Base-by-base conservation (phyloP, 805 yeast genomes). In the Saccharomyces kudriavzevii region DNA sequence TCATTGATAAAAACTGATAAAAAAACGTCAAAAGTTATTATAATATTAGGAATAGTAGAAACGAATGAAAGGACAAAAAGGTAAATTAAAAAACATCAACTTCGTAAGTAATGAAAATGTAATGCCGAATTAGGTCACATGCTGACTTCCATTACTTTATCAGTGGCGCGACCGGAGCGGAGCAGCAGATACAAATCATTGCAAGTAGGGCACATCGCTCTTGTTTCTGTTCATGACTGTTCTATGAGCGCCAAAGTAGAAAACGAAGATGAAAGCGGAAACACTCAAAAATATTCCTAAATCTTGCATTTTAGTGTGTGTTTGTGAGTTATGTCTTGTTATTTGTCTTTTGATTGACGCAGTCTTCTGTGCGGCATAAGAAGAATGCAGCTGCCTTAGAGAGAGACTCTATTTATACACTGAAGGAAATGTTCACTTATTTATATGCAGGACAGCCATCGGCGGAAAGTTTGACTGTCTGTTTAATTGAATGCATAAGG, bases 181-280 rank as follows among this genome's bases (percentile, higher is more conserved):
- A 35, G 10, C 9, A 35, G 45, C 14, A 30, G 35, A 46, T 30
- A 9, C 22, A 5, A 28, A 29, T 53, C 45, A 59, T 50, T 58
- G 63, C 49, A 66, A 51, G 47, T 58, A 56, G 24, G 70, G 70
- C 27, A 66, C 63, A 45, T 58, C 63, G 17, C 49, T 51, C 49
- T 65, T 62, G 52, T 61, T 59, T 49, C 61, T 60, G 52, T 57
- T 60, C 65, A 66, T 66, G 11, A 61, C 61, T 9, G 58, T 61
- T 52, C 58, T 60, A 49, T 66, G 70, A 26, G 66, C 57, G 11
- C 63, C 56, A 49, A 56, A 59, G 54, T 66, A 66, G 43, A 58
- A 56, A 20, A 63, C 57, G 29, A 62, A 61, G 24, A 64, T 54
- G 45, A 61, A 56, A 30, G 62, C 62, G 47, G 63, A 63, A 30